Percentiles rank a stretch among this genome's conserved stretches.
phyloP scores from a whole-genome alignment of 2,329 filamentous ascomycete genomes.

The Epichloe coenophiala region DNA sequence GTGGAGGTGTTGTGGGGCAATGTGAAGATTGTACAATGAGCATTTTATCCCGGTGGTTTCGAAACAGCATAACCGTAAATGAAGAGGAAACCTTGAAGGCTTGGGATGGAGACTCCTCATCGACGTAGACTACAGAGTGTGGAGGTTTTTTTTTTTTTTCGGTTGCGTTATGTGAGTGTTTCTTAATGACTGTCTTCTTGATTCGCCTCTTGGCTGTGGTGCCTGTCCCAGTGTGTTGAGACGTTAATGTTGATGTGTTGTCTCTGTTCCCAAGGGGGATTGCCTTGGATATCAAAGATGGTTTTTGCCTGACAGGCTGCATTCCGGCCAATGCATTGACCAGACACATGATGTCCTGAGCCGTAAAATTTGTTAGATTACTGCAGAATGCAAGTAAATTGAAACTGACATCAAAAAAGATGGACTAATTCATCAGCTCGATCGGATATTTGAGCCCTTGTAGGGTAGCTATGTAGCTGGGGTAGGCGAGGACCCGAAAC shows the following conservation, averaged over 20 bases:
- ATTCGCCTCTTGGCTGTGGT: neutral
- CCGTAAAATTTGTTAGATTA: too few relatives aligned
- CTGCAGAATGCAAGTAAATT: too few relatives aligned
- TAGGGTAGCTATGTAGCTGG: too few relatives aligned
- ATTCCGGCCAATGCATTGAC: too few relatives aligned
- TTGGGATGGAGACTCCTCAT: neutral
- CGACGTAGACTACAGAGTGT: constrained; percentile 8
- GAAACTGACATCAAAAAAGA: too few relatives aligned
- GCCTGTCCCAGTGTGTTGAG: neutral
- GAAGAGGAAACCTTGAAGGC: constrained; percentile 1
- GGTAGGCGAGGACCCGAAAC: too few relatives aligned
- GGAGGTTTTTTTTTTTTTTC: neutral
- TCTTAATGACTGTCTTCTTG: constrained; percentile 3
- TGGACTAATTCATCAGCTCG: too few relatives aligned
- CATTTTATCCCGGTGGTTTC: neutral
- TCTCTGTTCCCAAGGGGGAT: too few relatives aligned
- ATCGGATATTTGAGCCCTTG: too few relatives aligned
- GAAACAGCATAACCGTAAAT: constrained; percentile 6
- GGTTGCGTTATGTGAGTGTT: constrained; percentile 4
- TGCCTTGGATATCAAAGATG: too few relatives aligned
- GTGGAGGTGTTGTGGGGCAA: neutral
- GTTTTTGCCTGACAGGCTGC: too few relatives aligned
- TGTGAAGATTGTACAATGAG: neutral
- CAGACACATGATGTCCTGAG: too few relatives aligned
- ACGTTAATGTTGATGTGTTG: neutral